Evolutionary conservation across 129 eudicot species (phyloP).

Genomic region (Artemisia annua): DNA sequence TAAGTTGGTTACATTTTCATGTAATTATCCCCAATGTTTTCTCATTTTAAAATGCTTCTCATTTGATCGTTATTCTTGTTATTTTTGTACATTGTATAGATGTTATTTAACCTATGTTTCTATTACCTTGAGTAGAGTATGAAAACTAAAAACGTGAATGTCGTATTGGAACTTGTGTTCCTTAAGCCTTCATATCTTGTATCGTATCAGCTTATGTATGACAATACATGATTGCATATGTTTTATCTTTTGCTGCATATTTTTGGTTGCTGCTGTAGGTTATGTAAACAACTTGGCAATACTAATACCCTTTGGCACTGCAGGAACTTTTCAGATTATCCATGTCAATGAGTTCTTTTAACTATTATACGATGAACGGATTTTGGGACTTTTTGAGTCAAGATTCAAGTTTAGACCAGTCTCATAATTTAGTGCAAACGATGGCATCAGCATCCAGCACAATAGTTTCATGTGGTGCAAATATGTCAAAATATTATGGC

Average conservation of each 20-base stretch:
- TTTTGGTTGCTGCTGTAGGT: background rate
- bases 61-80: background rate
- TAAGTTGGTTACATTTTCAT: too few species aligned
- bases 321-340: conserved; percentile 4
- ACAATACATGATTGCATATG: background rate
- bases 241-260: background rate
- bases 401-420: background rate
- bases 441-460: background rate
- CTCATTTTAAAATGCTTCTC: background rate
- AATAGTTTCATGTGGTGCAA: conserved; percentile 1
- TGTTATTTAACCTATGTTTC: background rate
- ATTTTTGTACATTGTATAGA: background rate
- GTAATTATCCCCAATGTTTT: too few species aligned
- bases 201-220: background rate
- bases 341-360: background rate
- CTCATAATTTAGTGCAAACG: background rate
- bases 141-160: background rate
- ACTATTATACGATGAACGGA: background rate
- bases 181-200: background rate
- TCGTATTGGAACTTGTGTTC: background rate
- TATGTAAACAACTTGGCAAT: background rate
- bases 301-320: background rate
- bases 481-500: background rate
- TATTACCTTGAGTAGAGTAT: background rate
- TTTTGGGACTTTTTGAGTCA: background rate